A percentile compares a stretch with the other conserved stretches of the same genome.
Conservation (phyloP, 208 protist species). For the Trypanosoma theileri region DNA sequence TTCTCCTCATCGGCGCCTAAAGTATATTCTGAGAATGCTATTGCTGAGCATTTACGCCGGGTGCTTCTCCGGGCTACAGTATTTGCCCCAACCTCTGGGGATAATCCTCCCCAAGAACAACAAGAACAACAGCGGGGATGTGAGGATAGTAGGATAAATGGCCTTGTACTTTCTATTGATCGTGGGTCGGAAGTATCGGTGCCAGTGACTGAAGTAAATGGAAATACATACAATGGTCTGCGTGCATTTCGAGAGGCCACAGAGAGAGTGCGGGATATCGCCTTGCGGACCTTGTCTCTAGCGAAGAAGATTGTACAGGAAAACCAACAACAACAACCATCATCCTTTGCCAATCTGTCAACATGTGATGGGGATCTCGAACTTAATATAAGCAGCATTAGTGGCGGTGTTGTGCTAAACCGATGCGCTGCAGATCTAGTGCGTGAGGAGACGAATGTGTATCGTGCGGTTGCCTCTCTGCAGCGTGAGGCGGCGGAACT, state of each 20-base stretch:
- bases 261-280: slow-evolving; percentile 4
- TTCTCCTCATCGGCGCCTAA: neutral
- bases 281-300: slow-evolving; percentile 11
- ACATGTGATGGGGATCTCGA: neutral
- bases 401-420: too few relatives aligned
- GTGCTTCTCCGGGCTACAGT: slow-evolving; percentile 25
- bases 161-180: slow-evolving; percentile 19
- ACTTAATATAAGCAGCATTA: too few relatives aligned
- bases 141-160: neutral
- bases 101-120: neutral
- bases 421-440: neutral
- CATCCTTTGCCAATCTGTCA: neutral
- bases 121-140: neutral
- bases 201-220: neutral
- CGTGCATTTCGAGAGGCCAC: slow-evolving; percentile 25
- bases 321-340: neutral
- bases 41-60: slow-evolving; percentile 4
- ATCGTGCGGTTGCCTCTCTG: neutral
- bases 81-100: neutral
- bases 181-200: slow-evolving; percentile 1
- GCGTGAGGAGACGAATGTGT: slow-evolving; percentile 18
- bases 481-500: slow-evolving; percentile 21
- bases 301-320: slow-evolving; percentile 8
- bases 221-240: slow-evolving; percentile 9
- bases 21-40: neutral